Percentiles rank a stretch among this genome's conserved stretches.
Evolutionary conservation across 2,329 filamentous ascomycete genomes (phyloP).

Genomic region (Alternaria incomplexa): DNA sequence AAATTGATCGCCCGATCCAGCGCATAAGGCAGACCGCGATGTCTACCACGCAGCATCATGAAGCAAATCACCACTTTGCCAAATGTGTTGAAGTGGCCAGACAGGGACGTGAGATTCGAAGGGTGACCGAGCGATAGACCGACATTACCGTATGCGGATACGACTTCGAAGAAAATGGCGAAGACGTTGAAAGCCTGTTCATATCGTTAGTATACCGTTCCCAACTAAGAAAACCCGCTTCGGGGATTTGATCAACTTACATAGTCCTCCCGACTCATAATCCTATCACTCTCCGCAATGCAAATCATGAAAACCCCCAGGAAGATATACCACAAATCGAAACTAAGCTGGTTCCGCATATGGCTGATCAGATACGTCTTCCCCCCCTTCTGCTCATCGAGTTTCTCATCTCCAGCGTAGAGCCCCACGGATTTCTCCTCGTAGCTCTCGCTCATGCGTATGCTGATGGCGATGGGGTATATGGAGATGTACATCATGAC

Average conservation of each 20-base stretch:
- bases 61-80: slow-evolving; percentile 70
- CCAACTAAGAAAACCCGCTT: background rate
- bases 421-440: slow-evolving; percentile 86
- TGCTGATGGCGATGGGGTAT: slow-evolving; percentile 93
- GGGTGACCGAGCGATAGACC: slow-evolving; percentile 87
- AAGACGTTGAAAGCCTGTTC: slow-evolving; percentile 54
- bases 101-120: slow-evolving; percentile 77
- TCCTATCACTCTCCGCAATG: slow-evolving; percentile 78
- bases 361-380: slow-evolving; percentile 85
- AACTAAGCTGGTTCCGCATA: slow-evolving; percentile 89
- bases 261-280: slow-evolving; percentile 66
- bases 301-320: slow-evolving; percentile 90
- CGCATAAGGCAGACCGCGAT: slow-evolving; percentile 70
- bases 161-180: slow-evolving; percentile 51
- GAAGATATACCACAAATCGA: slow-evolving; percentile 98
- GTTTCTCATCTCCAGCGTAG: slow-evolving; percentile 58
- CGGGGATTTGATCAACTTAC: background rate
- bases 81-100: slow-evolving; percentile 76
- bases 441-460: slow-evolving; percentile 94
- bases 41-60: slow-evolving; percentile 70
- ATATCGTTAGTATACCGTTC: background rate
- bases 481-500: slow-evolving; percentile 99
- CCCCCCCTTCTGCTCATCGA: slow-evolving; percentile 61
- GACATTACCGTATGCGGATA: slow-evolving; percentile 73
- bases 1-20: slow-evolving; percentile 73